Evolutionary conservation across 2,329 filamentous ascomycete species (phyloP), one percentile per base, ranked within the genome.

Genomic region (Trichothecium sympodiale): DNA sequence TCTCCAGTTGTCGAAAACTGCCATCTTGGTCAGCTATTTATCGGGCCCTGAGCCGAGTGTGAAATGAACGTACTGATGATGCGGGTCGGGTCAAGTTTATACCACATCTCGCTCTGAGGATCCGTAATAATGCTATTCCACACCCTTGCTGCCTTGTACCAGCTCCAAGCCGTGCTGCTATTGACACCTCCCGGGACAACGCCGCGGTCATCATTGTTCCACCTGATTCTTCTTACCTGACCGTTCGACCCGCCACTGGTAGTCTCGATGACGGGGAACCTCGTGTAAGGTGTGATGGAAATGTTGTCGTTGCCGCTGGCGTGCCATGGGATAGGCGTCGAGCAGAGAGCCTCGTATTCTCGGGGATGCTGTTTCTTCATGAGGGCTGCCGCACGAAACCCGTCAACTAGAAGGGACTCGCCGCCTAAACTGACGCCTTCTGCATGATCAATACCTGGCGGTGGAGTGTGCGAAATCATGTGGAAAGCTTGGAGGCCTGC

Each of bases 1-100:
- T 40, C 91, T 74, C 87, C 89, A 95, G 52, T 98, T 96, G 54
- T 98, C 85, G 56, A 98, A 95, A 32, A 96, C 83, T 83, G 46
- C 16, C 3, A 14, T 25, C 15, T 12, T 18, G 2, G 28, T 51
- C n/a, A 57, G 42, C 18, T 38, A 29, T n/a, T n/a, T n/a, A n/a
- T n/a, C n/a, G n/a, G n/a, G n/a, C n/a, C n/a, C n/a, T n/a, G n/a
- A n/a, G n/a, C n/a, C n/a, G n/a, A n/a, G n/a, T n/a, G n/a, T n/a
- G n/a, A n/a, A n/a, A 6, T 16, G 27, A 17, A 66, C 77, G 58
- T 62, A 88, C 83, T 77, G 38, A 95, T 51, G 5, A 86, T 71
- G 35, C 67, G 76, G 3, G 91, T 91, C 0, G 91, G 89, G 48
- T 71, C 61, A 37, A 98, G 63, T 57, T 94, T 82, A 43, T 82